Base-by-base conservation (phyloP, 179 eudicot species). In the Nepenthes alata region DNA sequence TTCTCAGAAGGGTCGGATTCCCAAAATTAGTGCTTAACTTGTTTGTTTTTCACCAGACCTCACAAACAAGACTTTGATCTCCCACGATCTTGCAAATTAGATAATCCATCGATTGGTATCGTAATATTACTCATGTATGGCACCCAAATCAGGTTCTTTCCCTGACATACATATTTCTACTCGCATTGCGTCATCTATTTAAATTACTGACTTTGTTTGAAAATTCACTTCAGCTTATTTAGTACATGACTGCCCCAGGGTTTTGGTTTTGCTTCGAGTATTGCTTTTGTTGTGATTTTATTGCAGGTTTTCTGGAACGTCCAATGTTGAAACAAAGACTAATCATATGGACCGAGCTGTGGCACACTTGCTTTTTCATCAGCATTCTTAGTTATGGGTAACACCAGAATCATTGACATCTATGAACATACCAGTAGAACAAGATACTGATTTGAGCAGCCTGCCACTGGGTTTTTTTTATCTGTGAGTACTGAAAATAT, bases 301-400 rank as follows among this genome's bases (percentile, higher is more conserved):
- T 63, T 65, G 51, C 82, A 75, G 84, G 70, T 71, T 55, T 74
- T 47, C 59, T 55, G 68, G 73, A 64, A 65, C 61, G 52, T 55
- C 80, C 50, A 74, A 73, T 58, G 64, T 48, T 34, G 96, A 89
- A 76, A 76, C 95, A 1, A 74, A 79, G 70, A 89, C 96, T 45
- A 89, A 89, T 70, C 81, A 77, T 35, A 82, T 89, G 68, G 96
- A 89, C 64, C 87, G 96, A 49, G 72, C 79, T 45, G 87, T 84
- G 39, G 96, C 96, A 39, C 95, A 84, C 74, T 74, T 89, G 72
- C 84, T 89, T 45, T 89, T 89, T 77, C 91, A 84, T 65, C 81
- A 79, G 67, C 86, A 86, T 47, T 44, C 64, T 11, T 82, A 84
- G 59, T 70, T 60, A 10, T 55, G 82, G 16, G 72, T 58, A 62